phyloP scores from a whole-genome alignment of 495 filamentous ascomycete genomes.

The Neurospora discreta region DNA sequence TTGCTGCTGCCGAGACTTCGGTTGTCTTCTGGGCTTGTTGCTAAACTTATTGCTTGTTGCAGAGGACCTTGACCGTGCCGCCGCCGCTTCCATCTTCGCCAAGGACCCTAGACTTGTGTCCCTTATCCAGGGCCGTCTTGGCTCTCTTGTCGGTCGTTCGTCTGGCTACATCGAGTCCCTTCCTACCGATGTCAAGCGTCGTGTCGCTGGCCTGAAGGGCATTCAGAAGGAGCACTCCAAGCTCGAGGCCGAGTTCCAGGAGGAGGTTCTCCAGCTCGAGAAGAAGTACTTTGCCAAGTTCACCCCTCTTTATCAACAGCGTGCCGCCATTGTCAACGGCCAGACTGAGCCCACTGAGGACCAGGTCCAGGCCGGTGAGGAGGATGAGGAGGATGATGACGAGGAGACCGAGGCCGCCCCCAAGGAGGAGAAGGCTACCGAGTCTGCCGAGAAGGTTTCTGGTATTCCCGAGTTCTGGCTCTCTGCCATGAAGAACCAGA shows the following conservation, averaged over 20 bases:
- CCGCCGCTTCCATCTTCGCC: constrained; percentile 85
- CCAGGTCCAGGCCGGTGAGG: constrained; percentile 78
- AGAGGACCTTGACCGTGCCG: constrained; percentile 85
- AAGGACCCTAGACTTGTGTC: constrained; percentile 85
- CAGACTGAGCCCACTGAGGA: constrained; percentile 70
- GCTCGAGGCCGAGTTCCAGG: constrained; percentile 94
- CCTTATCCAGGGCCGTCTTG: constrained; percentile 95
- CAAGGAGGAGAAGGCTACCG: constrained; percentile 36
- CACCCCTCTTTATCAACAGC: constrained; percentile 93
- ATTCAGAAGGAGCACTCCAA: constrained; percentile 98
- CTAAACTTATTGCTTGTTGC: constrained; percentile 10
- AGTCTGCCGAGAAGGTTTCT: constrained; percentile 35
- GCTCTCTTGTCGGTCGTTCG: constrained; percentile 82
- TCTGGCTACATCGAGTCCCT: constrained; percentile 98
- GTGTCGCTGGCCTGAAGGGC: constrained; percentile 90
- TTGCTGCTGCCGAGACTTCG: constrained; percentile 17
- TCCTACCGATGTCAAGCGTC: constrained; percentile 74
- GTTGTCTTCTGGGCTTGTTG: background rate
- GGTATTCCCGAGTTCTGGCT: constrained; percentile 99
- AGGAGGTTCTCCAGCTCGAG: constrained; percentile 93
- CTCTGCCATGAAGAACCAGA: constrained; percentile 98
- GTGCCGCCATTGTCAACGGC: constrained; percentile 88
- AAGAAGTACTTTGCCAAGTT: constrained; percentile 99
- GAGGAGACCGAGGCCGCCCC: constrained; percentile 46
- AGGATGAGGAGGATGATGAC: constrained; percentile 56